Base-by-base conservation (phyloP, 2,329 filamentous ascomycete genomes). In the Microascus cirrosus region DNA sequence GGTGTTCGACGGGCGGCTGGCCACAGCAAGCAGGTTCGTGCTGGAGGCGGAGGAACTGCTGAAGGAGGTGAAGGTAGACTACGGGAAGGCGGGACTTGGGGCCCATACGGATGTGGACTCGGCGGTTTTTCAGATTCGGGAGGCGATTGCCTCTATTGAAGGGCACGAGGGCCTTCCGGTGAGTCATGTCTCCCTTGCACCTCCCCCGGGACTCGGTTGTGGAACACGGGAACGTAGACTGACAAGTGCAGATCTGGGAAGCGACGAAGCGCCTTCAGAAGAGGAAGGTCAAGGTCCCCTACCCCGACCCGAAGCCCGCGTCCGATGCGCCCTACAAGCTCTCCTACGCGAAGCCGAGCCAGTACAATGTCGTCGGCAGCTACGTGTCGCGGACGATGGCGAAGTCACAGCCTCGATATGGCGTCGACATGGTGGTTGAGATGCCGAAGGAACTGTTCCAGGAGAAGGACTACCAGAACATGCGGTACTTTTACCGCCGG, bases 401-500 rank as follows among this genome's bases (percentile, higher is more conserved):
- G 59, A 88, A 87, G 65, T 77, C 78, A 12, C 82, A 86, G 63
- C 71, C 73, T 54, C 70, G 69, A 28, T 73, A 85, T 28, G 77
- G 80, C 18, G 78, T 96, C 60, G 93, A 97, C 70, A 82, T 97
- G 79, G 84, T 93, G 6, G 83, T 95, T 18, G 87, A 88, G 54
- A 95, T 99, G 84, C 93, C 94, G 5, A 71, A 75, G 59, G 74
- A 80, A 1, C 73, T 96, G 13, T 92, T 97, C 65, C 90, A 96
- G 67, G 89, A 95, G 52, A 97, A 97, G 72, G 94, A 99, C 71
- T 96, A 93, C 69, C 79, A 92, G 55, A 91, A 96, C 69, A 81
- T 94, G 75, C 84, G 94, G 61, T 97, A 95, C 73, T 96, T 96
- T 68, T 92, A 96, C 74, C 95, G 96, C 66, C 80, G 92, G 62